Conservation (phyloP, 176 grass and related monocot genomes). For the Themeda triandra region DNA sequence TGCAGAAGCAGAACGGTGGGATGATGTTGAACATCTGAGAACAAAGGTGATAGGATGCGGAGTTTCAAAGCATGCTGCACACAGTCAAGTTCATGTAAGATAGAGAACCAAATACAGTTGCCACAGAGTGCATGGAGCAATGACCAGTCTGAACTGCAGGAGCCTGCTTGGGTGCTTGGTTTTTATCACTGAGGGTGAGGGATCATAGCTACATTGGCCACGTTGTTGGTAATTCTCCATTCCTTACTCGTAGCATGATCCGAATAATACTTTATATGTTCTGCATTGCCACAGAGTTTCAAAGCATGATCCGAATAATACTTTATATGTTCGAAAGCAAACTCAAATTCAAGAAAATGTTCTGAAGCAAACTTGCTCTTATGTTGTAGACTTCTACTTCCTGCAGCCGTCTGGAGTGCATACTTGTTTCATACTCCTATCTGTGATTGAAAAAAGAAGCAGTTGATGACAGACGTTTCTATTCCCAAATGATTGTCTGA, state of each 20-base stretch:
- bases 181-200: neutral
- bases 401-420: neutral
- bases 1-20: slow-evolving; percentile 69
- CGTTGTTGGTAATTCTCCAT: neutral
- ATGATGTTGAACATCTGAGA: slow-evolving; percentile 56
- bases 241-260: neutral
- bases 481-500: neutral
- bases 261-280: neutral
- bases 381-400: neutral
- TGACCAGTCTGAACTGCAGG: neutral
- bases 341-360: too few species aligned
- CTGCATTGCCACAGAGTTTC: too few species aligned
- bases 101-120: neutral
- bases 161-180: neutral
- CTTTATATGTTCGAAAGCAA: neutral
- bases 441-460: neutral
- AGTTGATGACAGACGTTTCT: neutral
- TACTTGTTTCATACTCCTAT: neutral
- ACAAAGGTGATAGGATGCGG: slow-evolving; percentile 19
- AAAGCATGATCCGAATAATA: neutral
- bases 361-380: neutral
- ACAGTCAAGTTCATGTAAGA: slow-evolving; percentile 41
- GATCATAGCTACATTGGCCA: neutral
- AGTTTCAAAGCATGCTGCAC: slow-evolving; percentile 38
- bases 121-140: neutral